A percentile compares a stretch with the other conserved stretches of the same genome.
These are phyloP conservation scores for Pontederia paniculata DNA, from an alignment of 176 grass and related monocot species.

Conservation along the genomic window DNA sequence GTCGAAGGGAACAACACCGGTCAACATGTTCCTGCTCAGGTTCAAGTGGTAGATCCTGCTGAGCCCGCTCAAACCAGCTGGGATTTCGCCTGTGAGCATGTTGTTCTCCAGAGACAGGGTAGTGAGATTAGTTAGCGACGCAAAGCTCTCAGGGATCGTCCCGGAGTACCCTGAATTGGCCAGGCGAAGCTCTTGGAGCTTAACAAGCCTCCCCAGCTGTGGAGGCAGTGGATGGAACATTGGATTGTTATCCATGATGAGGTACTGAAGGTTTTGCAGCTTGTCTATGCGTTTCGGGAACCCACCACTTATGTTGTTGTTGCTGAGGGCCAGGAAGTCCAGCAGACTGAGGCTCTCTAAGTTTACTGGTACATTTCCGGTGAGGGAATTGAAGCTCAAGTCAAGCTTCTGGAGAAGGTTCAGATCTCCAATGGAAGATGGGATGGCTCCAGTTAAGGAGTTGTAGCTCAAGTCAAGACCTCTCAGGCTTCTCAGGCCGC, in stretches of 20 bases:
- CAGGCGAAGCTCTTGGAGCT: conserved; percentile 68
- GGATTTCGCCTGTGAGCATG: conserved; percentile 64
- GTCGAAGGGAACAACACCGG: conserved; percentile 70
- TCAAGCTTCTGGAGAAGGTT: conserved; percentile 82
- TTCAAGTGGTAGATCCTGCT: conserved; percentile 85
- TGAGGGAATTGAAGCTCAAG: conserved; percentile 74
- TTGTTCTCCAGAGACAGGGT: conserved; percentile 79
- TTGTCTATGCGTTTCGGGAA: conserved; percentile 38
- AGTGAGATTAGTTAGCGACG: conserved; percentile 45
- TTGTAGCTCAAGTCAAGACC: conserved; percentile 88
- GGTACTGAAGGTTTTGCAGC: conserved; percentile 63
- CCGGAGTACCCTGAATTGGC: conserved; percentile 73
- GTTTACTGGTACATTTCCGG: conserved; percentile 33
- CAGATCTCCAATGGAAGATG: conserved; percentile 48
- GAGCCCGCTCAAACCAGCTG: conserved; percentile 48
- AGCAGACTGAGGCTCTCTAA: conserved; percentile 47
- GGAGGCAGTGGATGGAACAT: conserved; percentile 44
- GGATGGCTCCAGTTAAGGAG: conserved; percentile 52
- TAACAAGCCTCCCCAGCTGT: conserved; percentile 45
- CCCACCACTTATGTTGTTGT: conserved; percentile 43
- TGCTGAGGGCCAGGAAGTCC: conserved; percentile 70
- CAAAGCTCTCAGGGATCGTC: conserved; percentile 53
- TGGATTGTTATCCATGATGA: conserved; percentile 89
- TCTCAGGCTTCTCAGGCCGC: conserved; percentile 34
- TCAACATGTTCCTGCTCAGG: conserved; percentile 85